Base-by-base conservation (phyloP, 371 early-diverging fungal genomes). In the Dinochytrium kinnereticum region DNA sequence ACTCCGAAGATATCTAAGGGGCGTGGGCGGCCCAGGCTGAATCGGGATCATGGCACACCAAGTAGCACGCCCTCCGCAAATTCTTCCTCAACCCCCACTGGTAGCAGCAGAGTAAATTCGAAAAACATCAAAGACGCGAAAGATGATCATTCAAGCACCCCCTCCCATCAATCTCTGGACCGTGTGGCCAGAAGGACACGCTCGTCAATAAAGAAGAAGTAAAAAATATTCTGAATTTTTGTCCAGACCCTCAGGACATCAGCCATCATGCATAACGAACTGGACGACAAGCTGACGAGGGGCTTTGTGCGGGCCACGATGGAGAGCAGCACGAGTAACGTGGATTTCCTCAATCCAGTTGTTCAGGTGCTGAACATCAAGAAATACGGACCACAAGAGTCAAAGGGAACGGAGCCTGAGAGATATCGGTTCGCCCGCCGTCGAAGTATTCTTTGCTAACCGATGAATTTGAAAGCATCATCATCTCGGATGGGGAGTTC, bases 401-500 rank as follows among this genome's bases (percentile, higher is more conserved):
- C 13, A 10, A 57, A 24, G 10, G 57, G 57, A n/a, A n/a, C 13
- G 7, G 44, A 44, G 44, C 19, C 44, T 7, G 44, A 44, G 44
- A 7, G 44, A 44, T 44, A 44, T 19, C 44, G 44, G 44, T 44
- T 7, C 7, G 44, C 44, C 19, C 44, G 19, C 44, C 19, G n/a
- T n/a, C n/a, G n/a, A n/a, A n/a, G n/a, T 19, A 44, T 44, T 44
- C 44, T 44, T n/a, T 44, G 44, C 19, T 19, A 44, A 13, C 44
- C 44, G 44, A 44, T 44, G 44, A 13, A 19, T 44, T 44, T 19
- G 19, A 17, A 67, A 90, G 91, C 80, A 76, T 89, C 28, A 85
- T 93, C 17, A 75, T 93, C 36, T 91, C 91, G 21, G 93, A 92
- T 80, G 92, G 93, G 65, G 74, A 59, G 19, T 68, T 87, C 76